Evolutionary conservation across 2,329 filamentous ascomycete species (phyloP).

Genomic region (Neonectria punicea): DNA sequence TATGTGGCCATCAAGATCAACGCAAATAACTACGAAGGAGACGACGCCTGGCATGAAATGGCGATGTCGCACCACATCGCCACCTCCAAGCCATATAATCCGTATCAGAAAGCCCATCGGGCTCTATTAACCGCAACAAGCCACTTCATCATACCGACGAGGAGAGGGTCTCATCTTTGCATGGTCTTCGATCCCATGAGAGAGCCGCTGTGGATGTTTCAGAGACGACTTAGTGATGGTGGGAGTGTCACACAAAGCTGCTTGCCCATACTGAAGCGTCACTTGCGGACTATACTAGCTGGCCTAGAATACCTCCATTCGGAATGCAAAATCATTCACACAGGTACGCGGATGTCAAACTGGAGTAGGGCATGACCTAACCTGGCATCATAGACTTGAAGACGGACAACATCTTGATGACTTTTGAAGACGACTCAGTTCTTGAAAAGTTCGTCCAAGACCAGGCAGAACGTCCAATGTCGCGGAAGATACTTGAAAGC

Average conservation of each 20-base stretch:
- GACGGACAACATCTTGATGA: conserved; percentile 39
- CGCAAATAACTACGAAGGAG: conserved; percentile 32
- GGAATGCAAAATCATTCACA: conserved; percentile 56
- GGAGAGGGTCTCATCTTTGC: conserved; percentile 46
- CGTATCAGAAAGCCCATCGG: conserved; percentile 43
- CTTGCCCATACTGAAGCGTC: conserved; percentile 47
- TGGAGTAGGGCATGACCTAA: background rate
- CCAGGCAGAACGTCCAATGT: conserved; percentile 23
- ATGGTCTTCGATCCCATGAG: conserved; percentile 52
- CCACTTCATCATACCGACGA: conserved; percentile 43
- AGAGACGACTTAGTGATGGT: conserved; percentile 49
- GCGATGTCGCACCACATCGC: conserved; percentile 27
- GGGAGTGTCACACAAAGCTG: conserved; percentile 15
- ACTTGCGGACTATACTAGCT: conserved; percentile 48
- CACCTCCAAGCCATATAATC: conserved; percentile 15
- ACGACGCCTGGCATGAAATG: conserved; percentile 35
- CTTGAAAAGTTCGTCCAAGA: conserved; percentile 32
- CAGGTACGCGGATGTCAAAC: conserved; percentile 43
- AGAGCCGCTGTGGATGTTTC: conserved; percentile 51
- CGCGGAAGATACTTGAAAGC: conserved; percentile 23
- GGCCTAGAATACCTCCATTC: conserved; percentile 55
- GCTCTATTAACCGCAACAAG: conserved; percentile 47
- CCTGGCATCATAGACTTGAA: conserved; percentile 32
- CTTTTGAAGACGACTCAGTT: conserved; percentile 34
- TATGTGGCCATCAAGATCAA: conserved; percentile 40